Conservation (phyloP, 2,329 filamentous ascomycete genomes). For the Fusarium albidum region DNA sequence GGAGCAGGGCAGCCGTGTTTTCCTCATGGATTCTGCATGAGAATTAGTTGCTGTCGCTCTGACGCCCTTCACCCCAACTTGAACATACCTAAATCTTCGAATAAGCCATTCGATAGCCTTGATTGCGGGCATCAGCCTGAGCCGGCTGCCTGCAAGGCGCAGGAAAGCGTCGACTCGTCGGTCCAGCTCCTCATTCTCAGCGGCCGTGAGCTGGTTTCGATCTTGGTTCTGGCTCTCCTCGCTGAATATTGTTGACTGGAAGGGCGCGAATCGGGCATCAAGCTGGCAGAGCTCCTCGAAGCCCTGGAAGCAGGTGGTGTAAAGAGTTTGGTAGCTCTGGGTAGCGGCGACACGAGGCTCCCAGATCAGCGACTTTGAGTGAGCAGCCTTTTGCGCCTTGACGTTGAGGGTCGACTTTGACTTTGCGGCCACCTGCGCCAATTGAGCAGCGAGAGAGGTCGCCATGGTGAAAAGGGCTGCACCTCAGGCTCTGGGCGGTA, state of each 20-base stretch:
- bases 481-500: constrained; percentile 36
- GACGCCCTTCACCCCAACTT: neutral
- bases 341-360: constrained; percentile 83
- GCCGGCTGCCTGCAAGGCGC: constrained; percentile 75
- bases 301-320: constrained; percentile 84
- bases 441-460: constrained; percentile 88
- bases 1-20: constrained; percentile 79
- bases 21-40: constrained; percentile 81
- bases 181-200: constrained; percentile 85
- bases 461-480: constrained; percentile 64
- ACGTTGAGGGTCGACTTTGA: constrained; percentile 92
- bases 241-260: constrained; percentile 84
- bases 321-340: constrained; percentile 91
- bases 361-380: constrained; percentile 95
- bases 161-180: constrained; percentile 82
- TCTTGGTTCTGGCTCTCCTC: constrained; percentile 92
- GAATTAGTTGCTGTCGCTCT: constrained; percentile 11
- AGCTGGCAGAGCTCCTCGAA: constrained; percentile 91
- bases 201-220: constrained; percentile 80
- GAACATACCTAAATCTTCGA: constrained; percentile 78
- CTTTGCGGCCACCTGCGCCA: constrained; percentile 89
- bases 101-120: constrained; percentile 96
- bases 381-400: constrained; percentile 89
- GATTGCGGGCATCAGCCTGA: constrained; percentile 86
- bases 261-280: constrained; percentile 79